Evolutionary conservation across 352 stramenopile species (phyloP).

Genomic region (Blastocystis sp.): DNA sequence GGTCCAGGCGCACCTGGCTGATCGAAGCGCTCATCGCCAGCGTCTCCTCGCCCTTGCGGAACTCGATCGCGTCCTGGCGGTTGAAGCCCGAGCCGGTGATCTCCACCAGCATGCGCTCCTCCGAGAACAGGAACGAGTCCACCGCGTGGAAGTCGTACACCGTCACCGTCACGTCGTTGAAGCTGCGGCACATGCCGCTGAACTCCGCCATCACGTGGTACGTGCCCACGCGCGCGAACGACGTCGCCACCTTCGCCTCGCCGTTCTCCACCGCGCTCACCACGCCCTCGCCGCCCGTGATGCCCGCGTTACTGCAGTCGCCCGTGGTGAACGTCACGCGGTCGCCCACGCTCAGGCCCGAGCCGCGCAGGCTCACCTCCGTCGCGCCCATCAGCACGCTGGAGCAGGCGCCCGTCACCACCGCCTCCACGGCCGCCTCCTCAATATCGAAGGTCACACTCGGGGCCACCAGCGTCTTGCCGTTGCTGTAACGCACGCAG

Average conservation of each 20-base stretch:
- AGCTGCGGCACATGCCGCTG: slow-evolving; percentile 19
- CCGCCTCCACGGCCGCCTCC: neutral
- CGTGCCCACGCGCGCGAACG: neutral
- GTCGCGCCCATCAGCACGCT: neutral
- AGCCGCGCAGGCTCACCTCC: neutral
- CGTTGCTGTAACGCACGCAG: slow-evolving; percentile 44
- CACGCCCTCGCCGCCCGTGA: neutral
- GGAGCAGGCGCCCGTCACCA: neutral
- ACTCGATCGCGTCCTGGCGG: neutral
- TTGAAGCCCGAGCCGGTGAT: neutral
- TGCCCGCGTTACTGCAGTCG: neutral
- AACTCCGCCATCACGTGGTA: slow-evolving; percentile 35
- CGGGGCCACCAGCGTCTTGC: neutral
- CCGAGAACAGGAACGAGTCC: neutral
- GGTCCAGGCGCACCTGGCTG: neutral
- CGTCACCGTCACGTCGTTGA: neutral
- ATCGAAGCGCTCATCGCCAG: neutral
- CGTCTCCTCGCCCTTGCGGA: neutral
- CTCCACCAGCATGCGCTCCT: neutral
- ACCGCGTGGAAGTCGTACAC: slow-evolving; percentile 2
- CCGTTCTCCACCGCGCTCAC: neutral
- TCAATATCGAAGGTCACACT: slow-evolving; percentile 30
- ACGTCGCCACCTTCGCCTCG: neutral
- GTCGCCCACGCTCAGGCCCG: slow-evolving; percentile 30
- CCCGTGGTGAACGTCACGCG: slow-evolving; percentile 8